These are phyloP conservation scores for Neltuma alba DNA, from an alignment of 306 rosid species.

Conservation along the genomic window DNA sequence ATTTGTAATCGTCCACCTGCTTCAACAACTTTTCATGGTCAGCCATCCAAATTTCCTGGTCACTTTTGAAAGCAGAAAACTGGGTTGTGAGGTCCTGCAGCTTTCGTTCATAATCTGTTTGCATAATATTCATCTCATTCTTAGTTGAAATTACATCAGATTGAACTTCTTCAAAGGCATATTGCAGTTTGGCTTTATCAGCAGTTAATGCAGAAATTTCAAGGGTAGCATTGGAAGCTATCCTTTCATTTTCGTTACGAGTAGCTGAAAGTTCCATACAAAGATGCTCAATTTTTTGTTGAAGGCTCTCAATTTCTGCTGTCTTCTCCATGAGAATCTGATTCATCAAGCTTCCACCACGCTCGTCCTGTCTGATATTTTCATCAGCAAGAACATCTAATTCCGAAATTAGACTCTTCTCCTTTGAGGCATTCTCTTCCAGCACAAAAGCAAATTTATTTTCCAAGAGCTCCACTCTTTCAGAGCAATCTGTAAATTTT, in stretches of 20 bases:
- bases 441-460: constrained; percentile 38
- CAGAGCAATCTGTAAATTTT: constrained; percentile 40
- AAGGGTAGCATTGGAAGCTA: constrained; percentile 47
- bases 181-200: constrained; percentile 51
- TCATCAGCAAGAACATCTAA: constrained; percentile 45
- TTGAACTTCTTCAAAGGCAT: constrained; percentile 56
- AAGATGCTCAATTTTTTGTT: constrained; percentile 51
- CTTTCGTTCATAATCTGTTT: constrained; percentile 49
- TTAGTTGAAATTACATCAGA: constrained; percentile 45
- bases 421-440: constrained; percentile 52
- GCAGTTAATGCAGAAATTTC: constrained; percentile 47
- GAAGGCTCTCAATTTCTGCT: constrained; percentile 52
- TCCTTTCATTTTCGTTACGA: constrained; percentile 50
- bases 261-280: constrained; percentile 48
- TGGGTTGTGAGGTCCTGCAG: constrained; percentile 45
- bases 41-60: constrained; percentile 42
- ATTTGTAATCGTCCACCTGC: constrained; percentile 52
- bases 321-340: constrained; percentile 55
- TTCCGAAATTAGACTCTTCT: constrained; percentile 42
- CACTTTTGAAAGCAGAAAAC: constrained; percentile 42
- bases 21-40: constrained; percentile 51
- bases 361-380: constrained; percentile 43
- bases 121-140: constrained; percentile 39
- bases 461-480: constrained; percentile 56
- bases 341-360: constrained; percentile 49